Evolutionary conservation across 2,329 filamentous ascomycete species (phyloP), one percentile per base, ranked within the genome.

Genomic region (Pseudogymnoascus pannorum): DNA sequence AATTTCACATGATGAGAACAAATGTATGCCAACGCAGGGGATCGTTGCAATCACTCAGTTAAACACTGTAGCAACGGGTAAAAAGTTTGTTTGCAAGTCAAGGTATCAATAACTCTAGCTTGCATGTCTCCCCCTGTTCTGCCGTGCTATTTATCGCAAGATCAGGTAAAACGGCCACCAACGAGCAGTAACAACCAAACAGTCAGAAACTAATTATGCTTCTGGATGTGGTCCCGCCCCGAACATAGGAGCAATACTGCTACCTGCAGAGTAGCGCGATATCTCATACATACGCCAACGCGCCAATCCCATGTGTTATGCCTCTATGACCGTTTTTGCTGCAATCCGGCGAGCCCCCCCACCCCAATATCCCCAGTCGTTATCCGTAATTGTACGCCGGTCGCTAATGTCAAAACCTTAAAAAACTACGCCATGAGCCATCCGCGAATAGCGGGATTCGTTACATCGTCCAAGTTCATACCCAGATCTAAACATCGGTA

Each of bases 401-500:
- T 54, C 48, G 48, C 48, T 54, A 54, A 54, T 54, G 48, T 54
- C 26, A 54, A 54, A 54, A 31, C 48, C 8, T 33, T 54, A n/a
- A 54, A 54, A 51, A 54, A 54, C 48, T 31, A 16, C 48, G 48
- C 48, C 48, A 54, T 14, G 26, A 54, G 48, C 48, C 48, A 31
- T 31, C 26, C 26, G 48, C 26, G 26, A 31, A 33, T 33, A 33
- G 26, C 48, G 26, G 26, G 20, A 54, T 31, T 54, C 48, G 26
- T 54, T 54, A 54, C 16, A 26, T 54, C 48, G 48, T 54, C 48
- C 48, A 31, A 54, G 11, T 54, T 54, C 48, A 31, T 54, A 31
- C 48, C 48, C 33, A 62, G 42, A 63, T 48, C 42, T 68, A 62
- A 57, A 71, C 61, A 59, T 72, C 68, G 61, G 64, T 66, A 61